Base-by-base conservation (phyloP, 108 stramenopile species). In the Pseudonitzschia pungens region DNA sequence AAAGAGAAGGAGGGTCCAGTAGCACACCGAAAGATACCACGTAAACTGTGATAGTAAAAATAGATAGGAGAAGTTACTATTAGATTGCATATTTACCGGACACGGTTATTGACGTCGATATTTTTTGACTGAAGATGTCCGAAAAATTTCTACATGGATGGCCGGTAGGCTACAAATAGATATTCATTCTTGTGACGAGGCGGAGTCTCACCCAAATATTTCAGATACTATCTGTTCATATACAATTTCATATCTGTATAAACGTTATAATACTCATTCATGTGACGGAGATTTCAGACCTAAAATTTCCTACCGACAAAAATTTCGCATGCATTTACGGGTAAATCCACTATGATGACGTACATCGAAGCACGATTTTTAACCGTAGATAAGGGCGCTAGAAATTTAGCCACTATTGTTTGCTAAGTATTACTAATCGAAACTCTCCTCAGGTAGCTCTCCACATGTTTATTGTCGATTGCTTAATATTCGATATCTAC, bases 181-280 rank as follows among this genome's bases (percentile, higher is more conserved):
- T 42, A 36, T 43, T 42, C 7, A 20, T 21, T 21, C 32, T 42
- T 42, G n/a, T 21, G 28, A 40, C 20, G 45, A 32, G 21, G 2
- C 36, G 41, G 41, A 64, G 41, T 43, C 24, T 42, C 62, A 64
- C 36, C 62, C 4, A 64, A 40, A 64, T 36, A 32, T 43, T n/a
- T 42, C 1, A 24, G 41, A 36, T 43, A 64, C 4, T 43, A 32
- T 42, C 22, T 3, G 28, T 7, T 27, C 3, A 40, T 42, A 32
- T 21, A 32, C 1, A 18, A 21, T 36, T 43, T 42, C 16, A n/a
- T 42, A 64, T 21, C 21, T 42, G 18, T 21, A 64, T 43, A 64
- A 28, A 24, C 2, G 3, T 1, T 21, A 64, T 43, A n/a, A 32
- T 43, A 32, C 36, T 43, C 36, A 64, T 43, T 55, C 54, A 55